Base-by-base conservation (phyloP, 805 yeast species). In the Cyberlindnera maclurae region DNA sequence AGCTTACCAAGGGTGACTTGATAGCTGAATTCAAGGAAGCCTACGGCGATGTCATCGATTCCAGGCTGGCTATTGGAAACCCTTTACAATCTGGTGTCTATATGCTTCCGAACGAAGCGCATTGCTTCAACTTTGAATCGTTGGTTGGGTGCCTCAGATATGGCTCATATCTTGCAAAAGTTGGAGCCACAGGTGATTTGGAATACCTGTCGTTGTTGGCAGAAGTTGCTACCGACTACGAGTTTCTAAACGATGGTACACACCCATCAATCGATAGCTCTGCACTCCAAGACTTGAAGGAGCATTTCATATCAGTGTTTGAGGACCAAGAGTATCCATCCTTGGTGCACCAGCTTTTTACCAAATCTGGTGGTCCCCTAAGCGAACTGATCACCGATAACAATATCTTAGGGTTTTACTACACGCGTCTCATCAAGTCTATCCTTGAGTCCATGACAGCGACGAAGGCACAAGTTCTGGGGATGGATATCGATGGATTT, bases 1-100 rank as follows among this genome's bases (percentile, higher is more conserved):
- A 27, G 5, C 15, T 52, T 8, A 13, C 31, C 4, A 15, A 32
- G 4, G 20, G 18, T 5, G 40, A 28, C 11, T 48, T 55, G 8
- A 37, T 51, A 2, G 50, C 53, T 1, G 51, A 58, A 6, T 26
- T 53, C 32, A 39, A 60, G 17, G 38, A 32, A 0, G 47, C 55
- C 5, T 58, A 62, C 53, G 59, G 66, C 12, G 51, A 55, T 1
- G 20, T 29, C 3, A 45, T 64, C 26, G 68, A 66, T 41, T 52
- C 62, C 10, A 55, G 64, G 30, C 42, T 75, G 15, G 52, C 79
- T 0, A 50, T 74, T 18, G 70, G 75, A 0, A 75, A 73, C 46
- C 66, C 75, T 2, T 50, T 77, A 34, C 69, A 61, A 18, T 59
- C 63, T 11, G 69, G 64, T 38, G 57, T 70, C 2, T 65, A 63